phyloP scores from a whole-genome alignment of 2,329 filamentous ascomycete genomes.

The Penicillium sp. region DNA sequence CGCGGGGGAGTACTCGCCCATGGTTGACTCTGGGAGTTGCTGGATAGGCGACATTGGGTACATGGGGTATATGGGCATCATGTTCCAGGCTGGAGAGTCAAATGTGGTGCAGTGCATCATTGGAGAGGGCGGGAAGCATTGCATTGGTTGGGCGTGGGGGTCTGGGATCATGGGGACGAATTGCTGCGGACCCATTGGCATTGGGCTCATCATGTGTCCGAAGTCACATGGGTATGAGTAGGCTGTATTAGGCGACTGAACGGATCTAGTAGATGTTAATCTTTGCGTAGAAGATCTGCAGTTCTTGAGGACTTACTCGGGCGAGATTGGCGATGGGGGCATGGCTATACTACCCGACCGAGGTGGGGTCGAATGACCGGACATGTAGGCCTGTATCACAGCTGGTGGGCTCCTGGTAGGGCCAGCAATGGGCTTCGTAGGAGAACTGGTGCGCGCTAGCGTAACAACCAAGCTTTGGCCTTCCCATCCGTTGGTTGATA shows the following conservation, averaged over 20 bases:
- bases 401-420: conserved; percentile 41
- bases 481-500: conserved; percentile 46
- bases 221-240: conserved; percentile 29
- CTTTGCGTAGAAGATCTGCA: background rate
- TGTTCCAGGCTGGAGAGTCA: conserved; percentile 26
- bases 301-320: conserved; percentile 31
- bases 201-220: conserved; percentile 22
- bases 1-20: conserved; percentile 5
- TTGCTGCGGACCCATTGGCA: conserved; percentile 22
- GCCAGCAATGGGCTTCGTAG: conserved; percentile 43
- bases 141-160: conserved; percentile 19
- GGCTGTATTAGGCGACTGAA: conserved; percentile 20
- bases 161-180: conserved; percentile 33
- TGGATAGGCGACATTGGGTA: conserved; percentile 26
- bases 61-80: conserved; percentile 32
- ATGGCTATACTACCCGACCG: conserved; percentile 29
- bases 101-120: conserved; percentile 29
- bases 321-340: conserved; percentile 37
- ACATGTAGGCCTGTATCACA: conserved; percentile 27
- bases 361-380: conserved; percentile 37
- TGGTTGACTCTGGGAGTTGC: conserved; percentile 10
- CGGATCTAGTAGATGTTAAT: conserved; percentile 19
- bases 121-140: conserved; percentile 30
- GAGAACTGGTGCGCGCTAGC: conserved; percentile 40
- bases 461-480: conserved; percentile 45